Evolutionary conservation across 257 asterid genomes (phyloP), one percentile per base, ranked within the genome.

Genomic region (Lantana camara): DNA sequence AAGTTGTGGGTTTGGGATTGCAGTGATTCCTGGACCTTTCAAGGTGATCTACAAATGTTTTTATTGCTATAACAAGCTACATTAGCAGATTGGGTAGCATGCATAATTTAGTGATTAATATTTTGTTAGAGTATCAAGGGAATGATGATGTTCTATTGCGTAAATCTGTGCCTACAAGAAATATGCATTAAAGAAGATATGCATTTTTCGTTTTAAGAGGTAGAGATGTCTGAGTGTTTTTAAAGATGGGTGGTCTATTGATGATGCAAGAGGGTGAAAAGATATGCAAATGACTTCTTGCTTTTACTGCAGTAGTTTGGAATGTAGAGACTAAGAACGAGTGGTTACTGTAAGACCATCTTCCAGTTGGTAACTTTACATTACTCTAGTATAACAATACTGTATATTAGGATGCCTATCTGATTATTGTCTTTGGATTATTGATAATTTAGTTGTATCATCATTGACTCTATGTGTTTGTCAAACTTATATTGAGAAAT

Each of bases 161-260:
- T 52, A 14, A 27, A 0, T 41, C 8, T 9, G 37, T 4, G 32
- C 13, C 3, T 38, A 23, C 9, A n/a, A 7, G 7, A 21, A 38
- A 9, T 58, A 9, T 17, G 11, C 20, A 35, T 8, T 13, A 17
- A 17, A 55, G 11, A 6, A 1, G 1, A 7, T 27, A 8, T 21
- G 32, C n/a, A n/a, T 56, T 12, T 17, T 11, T 17, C 1, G n/a
- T 21, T 2, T 2, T 23, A 51, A n/a, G n/a, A 56, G 29, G 62
- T 56, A 34, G 46, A 56, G 7, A 32, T 51, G 32, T 32, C 32
- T 32, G 62, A 56, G n/a, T n/a, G n/a, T n/a, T n/a, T n/a, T n/a
- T n/a, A 56, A 44, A 34, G 17, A 46, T 56, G 46, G 45, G 29
- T 32, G 12, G 3, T n/a, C n/a, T n/a, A n/a, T n/a, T n/a, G n/a